These are phyloP conservation scores for Mucor mucedo DNA, from an alignment of 371 early-diverging fungal genomes.

Conservation along the genomic window DNA sequence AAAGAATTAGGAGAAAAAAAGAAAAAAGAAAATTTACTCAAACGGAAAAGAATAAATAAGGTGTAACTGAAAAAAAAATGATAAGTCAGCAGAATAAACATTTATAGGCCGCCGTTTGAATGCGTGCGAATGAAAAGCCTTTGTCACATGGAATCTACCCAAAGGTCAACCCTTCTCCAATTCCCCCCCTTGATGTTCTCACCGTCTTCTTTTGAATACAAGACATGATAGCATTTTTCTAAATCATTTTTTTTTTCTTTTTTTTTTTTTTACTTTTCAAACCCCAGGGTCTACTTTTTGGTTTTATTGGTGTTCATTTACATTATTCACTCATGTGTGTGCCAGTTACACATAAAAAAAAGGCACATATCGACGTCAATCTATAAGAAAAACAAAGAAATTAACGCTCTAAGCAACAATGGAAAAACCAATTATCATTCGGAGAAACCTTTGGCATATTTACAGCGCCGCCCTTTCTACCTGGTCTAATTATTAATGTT, in stretches of 20 bases:
- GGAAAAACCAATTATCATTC: too few relatives aligned
- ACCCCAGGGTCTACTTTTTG: not conserved
- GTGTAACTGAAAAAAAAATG: constrained; percentile 27
- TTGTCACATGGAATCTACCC: constrained; percentile 18
- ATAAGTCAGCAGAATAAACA: constrained; percentile 31
- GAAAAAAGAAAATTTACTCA: constrained; percentile 1
- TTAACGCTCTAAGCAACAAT: too few relatives aligned
- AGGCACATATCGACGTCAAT: too few relatives aligned
- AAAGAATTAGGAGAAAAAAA: constrained; percentile 15
- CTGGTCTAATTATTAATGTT: too few relatives aligned
- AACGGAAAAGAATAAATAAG: constrained; percentile 5
- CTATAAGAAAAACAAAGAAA: too few relatives aligned
- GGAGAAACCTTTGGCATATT: not conserved
- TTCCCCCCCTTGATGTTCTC: not conserved
- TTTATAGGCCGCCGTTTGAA: constrained; percentile 12
- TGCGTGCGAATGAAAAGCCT: constrained; percentile 15
- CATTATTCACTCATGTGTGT: not conserved
- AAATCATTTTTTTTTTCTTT: not conserved
- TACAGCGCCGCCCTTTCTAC: not conserved
- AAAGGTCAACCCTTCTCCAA: not conserved
- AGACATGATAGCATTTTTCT: not conserved
- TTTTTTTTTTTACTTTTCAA: not conserved
- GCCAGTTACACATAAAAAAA: not conserved
- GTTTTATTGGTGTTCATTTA: too few relatives aligned
- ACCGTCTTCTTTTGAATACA: not conserved